These are phyloP conservation scores for Pinus tabuliformis DNA, from an alignment of 75 land plant genomes.

Conservation along the genomic window DNA sequence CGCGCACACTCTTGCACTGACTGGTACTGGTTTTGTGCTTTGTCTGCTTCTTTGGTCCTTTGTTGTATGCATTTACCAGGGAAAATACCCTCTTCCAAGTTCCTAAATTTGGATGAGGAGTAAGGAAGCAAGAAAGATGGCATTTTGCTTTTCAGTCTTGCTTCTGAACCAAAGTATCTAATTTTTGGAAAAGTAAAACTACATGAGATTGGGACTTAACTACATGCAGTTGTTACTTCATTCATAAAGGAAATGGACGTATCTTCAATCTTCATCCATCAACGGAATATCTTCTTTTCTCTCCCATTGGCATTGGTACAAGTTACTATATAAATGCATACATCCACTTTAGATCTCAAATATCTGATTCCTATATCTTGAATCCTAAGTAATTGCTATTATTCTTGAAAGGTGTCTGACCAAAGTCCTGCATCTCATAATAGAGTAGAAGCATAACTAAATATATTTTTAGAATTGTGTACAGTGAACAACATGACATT, in stretches of 20 bases:
- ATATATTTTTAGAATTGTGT: too few relatives aligned
- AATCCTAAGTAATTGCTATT: too few relatives aligned
- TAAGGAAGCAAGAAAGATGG: neutral
- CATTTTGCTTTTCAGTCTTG: neutral
- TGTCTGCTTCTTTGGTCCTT: neutral
- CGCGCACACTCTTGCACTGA: constrained; percentile 43
- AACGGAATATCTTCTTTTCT: neutral
- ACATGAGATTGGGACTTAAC: neutral
- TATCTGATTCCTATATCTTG: too few relatives aligned
- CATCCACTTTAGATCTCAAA: too few relatives aligned
- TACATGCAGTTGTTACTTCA: neutral
- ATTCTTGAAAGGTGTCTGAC: too few relatives aligned
- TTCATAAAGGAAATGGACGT: too few relatives aligned
- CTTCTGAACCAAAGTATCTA: neutral
- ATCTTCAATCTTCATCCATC: neutral
- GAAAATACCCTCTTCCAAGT: neutral
- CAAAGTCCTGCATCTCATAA: too few relatives aligned
- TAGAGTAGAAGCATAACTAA: too few relatives aligned
- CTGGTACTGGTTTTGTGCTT: constrained; percentile 24
- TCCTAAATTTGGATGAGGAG: neutral
- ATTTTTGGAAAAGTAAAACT: neutral
- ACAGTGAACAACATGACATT: too few relatives aligned
- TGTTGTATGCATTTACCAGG: neutral
- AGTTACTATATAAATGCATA: neutral
- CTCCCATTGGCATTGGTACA: neutral